These are phyloP conservation scores for Septoria linicola DNA, from an alignment of 2,329 filamentous ascomycete genomes.

Conservation along the genomic window DNA sequence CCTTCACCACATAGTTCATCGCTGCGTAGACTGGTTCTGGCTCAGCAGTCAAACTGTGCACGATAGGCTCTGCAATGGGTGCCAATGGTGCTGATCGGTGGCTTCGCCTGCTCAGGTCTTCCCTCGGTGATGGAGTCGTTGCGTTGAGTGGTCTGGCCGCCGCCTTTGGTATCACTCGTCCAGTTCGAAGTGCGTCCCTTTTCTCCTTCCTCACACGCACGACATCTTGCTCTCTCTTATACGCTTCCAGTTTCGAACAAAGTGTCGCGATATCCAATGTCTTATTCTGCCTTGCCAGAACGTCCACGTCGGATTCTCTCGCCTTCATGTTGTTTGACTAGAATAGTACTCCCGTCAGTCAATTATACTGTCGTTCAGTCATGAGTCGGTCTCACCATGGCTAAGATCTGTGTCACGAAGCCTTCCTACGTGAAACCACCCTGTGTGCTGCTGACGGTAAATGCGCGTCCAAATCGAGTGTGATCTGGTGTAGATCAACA, in stretches of 20 bases:
- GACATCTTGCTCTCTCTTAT: slow-evolving; percentile 24
- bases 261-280: slow-evolving; percentile 21
- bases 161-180: slow-evolving; percentile 19
- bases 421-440: no score
- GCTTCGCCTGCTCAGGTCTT: background rate
- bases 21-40: background rate
- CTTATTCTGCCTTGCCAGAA: slow-evolving; percentile 1
- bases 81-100: background rate
- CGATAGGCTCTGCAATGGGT: background rate
- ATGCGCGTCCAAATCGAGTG: no score
- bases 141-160: slow-evolving; percentile 22
- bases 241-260: slow-evolving; percentile 25
- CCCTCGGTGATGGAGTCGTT: slow-evolving; percentile 18
- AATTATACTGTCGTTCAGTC: background rate
- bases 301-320: background rate
- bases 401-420: no score
- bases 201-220: slow-evolving; percentile 15
- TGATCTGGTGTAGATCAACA: background rate
- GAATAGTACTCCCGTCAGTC: background rate
- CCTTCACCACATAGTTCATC: background rate
- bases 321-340: background rate
- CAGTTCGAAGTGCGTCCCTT: slow-evolving; percentile 15
- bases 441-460: no score
- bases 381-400: no score
- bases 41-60: background rate